These are phyloP conservation scores for Dryadomyces quercus-mongolicae DNA, from an alignment of 2,329 filamentous ascomycete species.

Conservation along the genomic window DNA sequence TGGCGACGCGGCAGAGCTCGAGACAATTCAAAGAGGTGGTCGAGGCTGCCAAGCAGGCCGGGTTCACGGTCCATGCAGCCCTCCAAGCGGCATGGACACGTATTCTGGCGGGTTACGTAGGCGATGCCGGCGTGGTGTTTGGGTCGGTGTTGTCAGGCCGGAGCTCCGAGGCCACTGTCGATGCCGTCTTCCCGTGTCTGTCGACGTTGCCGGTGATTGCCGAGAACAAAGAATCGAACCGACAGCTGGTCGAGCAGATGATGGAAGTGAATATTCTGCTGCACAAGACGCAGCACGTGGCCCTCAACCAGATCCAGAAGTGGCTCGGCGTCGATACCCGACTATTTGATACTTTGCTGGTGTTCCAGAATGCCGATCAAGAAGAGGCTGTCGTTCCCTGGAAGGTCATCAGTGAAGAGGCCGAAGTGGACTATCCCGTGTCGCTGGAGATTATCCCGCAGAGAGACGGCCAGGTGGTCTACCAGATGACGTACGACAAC, in stretches of 20 bases:
- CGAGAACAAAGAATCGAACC: conserved; percentile 39
- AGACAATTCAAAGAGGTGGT: conserved; percentile 37
- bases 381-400: conserved; percentile 30
- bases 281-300: conserved; percentile 58
- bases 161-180: conserved; percentile 43
- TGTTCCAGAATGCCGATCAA: conserved; percentile 62
- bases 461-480: conserved; percentile 34
- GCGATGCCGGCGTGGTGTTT: conserved; percentile 63
- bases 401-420: conserved; percentile 51
- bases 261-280: conserved; percentile 53
- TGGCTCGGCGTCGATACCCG: conserved; percentile 54
- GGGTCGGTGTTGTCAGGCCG: conserved; percentile 72
- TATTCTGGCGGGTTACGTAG: conserved; percentile 63
- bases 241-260: conserved; percentile 46
- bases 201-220: conserved; percentile 65
- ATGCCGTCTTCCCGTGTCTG: conserved; percentile 64
- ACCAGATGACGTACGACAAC: conserved; percentile 55
- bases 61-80: conserved; percentile 64
- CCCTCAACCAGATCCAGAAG: conserved; percentile 60
- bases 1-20: conserved; percentile 20
- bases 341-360: conserved; percentile 76
- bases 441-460: conserved; percentile 67
- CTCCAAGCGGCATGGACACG: conserved; percentile 70
- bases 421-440: conserved; percentile 63
- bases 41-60: conserved; percentile 37